Conservation (phyloP, 768 basidiomycete species). For the Leccinum barrowsii region DNA sequence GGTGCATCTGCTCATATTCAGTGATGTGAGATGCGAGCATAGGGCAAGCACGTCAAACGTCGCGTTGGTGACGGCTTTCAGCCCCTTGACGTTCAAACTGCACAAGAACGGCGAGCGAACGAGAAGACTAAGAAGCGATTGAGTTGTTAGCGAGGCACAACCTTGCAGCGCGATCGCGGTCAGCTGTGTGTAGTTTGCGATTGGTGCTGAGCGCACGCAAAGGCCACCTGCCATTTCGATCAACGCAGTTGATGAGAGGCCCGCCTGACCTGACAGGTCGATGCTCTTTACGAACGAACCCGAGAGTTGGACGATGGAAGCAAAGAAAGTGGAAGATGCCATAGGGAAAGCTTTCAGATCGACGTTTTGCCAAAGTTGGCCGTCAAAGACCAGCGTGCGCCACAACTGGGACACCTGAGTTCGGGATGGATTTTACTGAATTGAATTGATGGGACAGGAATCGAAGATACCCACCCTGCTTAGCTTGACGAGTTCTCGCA, state of each 20-base stretch:
- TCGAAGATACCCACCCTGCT: conserved; percentile 58
- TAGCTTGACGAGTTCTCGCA: conserved; percentile 74
- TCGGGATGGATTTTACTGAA: conserved; percentile 15
- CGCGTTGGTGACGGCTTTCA: conserved; percentile 64
- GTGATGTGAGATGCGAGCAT: conserved; percentile 50
- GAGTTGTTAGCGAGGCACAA: conserved; percentile 61
- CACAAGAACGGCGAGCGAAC: conserved; percentile 46
- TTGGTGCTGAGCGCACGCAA: conserved; percentile 39
- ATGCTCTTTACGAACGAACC: conserved; percentile 57
- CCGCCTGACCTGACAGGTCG: conserved; percentile 43
- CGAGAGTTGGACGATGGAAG: conserved; percentile 48
- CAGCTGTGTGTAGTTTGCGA: conserved; percentile 55
- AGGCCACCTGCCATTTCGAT: conserved; percentile 52
- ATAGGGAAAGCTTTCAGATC: conserved; percentile 62
- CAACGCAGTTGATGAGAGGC: conserved; percentile 47
- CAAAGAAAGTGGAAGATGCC: conserved; percentile 47
- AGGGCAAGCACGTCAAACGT: conserved; percentile 67
- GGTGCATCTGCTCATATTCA: conserved; percentile 71
- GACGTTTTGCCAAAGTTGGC: conserved; percentile 76
- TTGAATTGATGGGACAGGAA: conserved; percentile 5
- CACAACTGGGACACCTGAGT: conserved; percentile 73
- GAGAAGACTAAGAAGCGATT: conserved; percentile 67
- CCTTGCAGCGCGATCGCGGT: conserved; percentile 70
- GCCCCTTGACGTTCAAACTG: conserved; percentile 44
- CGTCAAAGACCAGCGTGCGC: conserved; percentile 69